These are phyloP conservation scores for Elongisporangium senticosum DNA, from an alignment of 352 stramenopile species.

Conservation along the genomic window DNA sequence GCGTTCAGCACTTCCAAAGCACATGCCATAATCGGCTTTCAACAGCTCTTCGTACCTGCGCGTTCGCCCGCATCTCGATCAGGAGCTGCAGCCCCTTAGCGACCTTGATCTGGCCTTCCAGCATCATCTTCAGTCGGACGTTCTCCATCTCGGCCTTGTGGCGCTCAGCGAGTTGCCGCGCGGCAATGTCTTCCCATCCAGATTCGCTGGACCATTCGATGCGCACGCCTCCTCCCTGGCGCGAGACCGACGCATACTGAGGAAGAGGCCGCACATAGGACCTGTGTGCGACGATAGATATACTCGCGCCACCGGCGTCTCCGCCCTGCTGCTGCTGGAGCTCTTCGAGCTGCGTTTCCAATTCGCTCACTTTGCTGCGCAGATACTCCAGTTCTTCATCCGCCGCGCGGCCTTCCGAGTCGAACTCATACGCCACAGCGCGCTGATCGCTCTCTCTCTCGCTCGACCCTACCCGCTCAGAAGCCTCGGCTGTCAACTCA, in stretches of 20 bases:
- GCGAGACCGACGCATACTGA: no score
- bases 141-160: slow-evolving; percentile 22
- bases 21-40: no score
- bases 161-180: slow-evolving; percentile 17
- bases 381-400: slow-evolving; percentile 30
- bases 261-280: no score
- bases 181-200: slow-evolving; percentile 15
- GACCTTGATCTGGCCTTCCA: slow-evolving; percentile 24
- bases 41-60: slow-evolving; percentile 8
- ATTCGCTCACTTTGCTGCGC: slow-evolving; percentile 14
- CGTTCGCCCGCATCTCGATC: slow-evolving; percentile 23
- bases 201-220: neutral
- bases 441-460: no score
- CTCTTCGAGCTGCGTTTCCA: slow-evolving; percentile 15
- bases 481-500: no score
- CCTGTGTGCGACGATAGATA: no score
- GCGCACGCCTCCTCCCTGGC: no score
- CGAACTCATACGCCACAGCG: no score
- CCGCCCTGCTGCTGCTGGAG: slow-evolving; percentile 8
- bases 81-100: slow-evolving; percentile 34
- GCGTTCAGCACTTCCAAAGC: no score
- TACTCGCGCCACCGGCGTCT: no score
- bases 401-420: neutral
- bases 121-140: slow-evolving; percentile 17
- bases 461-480: no score